These are phyloP conservation scores for Solanum corneliomulleri DNA, from an alignment of 257 asterid species.

Conservation along the genomic window DNA sequence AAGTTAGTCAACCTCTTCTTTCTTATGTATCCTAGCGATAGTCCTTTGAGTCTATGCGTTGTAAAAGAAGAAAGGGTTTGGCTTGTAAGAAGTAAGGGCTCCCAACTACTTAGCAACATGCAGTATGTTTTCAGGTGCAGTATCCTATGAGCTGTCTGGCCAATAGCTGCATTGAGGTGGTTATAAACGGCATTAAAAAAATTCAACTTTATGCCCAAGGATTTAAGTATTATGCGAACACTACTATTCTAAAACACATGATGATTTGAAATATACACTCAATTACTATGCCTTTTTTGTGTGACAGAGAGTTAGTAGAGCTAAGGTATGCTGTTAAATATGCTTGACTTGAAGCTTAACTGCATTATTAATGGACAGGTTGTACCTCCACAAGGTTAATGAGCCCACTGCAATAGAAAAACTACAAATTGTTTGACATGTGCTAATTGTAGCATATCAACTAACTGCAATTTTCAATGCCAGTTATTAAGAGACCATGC, in stretches of 20 bases:
- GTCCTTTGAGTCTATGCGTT: background rate
- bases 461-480: background rate
- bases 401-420: background rate
- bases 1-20: background rate
- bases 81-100: background rate
- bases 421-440: background rate
- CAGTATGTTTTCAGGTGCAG: background rate
- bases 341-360: background rate
- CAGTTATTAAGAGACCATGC: background rate
- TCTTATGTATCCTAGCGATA: background rate
- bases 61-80: background rate
- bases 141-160: background rate
- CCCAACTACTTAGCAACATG: background rate
- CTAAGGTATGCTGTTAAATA: background rate
- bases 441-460: background rate
- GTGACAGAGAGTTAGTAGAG: background rate
- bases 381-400: background rate
- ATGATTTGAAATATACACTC: background rate
- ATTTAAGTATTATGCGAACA: background rate
- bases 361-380: background rate
- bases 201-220: background rate
- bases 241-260: background rate
- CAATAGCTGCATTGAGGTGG: background rate
- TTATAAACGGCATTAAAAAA: background rate
- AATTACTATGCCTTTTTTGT: background rate